phyloP scores from a whole-genome alignment of 805 yeast genomes.

The Candida cerambycidarum region DNA sequence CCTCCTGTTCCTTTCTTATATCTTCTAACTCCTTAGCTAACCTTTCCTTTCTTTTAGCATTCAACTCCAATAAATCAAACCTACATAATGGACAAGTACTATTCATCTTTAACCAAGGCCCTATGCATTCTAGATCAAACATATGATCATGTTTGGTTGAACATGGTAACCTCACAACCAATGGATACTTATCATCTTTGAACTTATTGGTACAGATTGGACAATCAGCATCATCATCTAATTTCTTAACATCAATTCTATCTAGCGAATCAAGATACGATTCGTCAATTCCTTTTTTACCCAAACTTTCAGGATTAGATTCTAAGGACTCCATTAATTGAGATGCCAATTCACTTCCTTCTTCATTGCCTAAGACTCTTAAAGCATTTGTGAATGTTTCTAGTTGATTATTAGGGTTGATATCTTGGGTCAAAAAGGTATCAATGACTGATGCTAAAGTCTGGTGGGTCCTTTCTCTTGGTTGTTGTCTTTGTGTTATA shows the following conservation, averaged over 20 bases:
- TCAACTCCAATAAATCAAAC: constrained; percentile 55
- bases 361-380: constrained; percentile 27
- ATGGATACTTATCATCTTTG: constrained; percentile 70
- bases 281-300: constrained; percentile 58
- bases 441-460: constrained; percentile 30
- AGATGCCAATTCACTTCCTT: constrained; percentile 29
- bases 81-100: constrained; percentile 87
- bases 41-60: constrained; percentile 26
- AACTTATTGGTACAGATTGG: constrained; percentile 81
- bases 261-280: constrained; percentile 75
- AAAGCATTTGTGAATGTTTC: constrained; percentile 34
- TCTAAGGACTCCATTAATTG: constrained; percentile 26
- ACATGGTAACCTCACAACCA: constrained; percentile 77
- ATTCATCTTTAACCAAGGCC: constrained; percentile 80
- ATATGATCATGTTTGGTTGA: constrained; percentile 48
- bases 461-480: constrained; percentile 28
- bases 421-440: constrained; percentile 26
- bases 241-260: constrained; percentile 45
- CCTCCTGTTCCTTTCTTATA: constrained; percentile 47
- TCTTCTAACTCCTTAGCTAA: constrained; percentile 34
- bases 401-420: constrained; percentile 7
- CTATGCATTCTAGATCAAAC: constrained; percentile 87
- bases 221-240: constrained; percentile 61
- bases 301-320: constrained; percentile 6
- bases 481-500: constrained; percentile 14